Conservation (phyloP, 1,284 basidiomycete genomes). For the Sparassis latifolia region DNA sequence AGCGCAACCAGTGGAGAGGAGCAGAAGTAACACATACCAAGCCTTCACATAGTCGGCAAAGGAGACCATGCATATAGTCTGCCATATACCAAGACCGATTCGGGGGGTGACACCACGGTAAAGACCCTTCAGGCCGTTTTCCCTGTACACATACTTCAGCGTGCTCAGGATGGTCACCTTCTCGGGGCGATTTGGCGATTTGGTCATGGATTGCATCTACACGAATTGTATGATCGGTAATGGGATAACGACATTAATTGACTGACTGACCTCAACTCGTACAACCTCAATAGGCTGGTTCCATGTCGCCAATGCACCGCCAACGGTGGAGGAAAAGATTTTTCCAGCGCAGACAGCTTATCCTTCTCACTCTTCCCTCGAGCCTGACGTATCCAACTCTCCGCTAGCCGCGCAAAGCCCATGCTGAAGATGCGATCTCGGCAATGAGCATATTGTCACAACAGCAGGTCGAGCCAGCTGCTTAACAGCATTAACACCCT, state of each 20-base stretch:
- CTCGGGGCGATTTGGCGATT: slow-evolving; percentile 75
- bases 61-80: slow-evolving; percentile 97
- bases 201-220: slow-evolving; percentile 98
- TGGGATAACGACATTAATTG: background rate
- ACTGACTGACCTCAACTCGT: slow-evolving; percentile 69
- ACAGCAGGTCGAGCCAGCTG: background rate
- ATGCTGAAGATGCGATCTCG: slow-evolving; percentile 48
- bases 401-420: slow-evolving; percentile 94
- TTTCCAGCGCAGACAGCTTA: slow-evolving; percentile 74
- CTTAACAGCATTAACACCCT: slow-evolving; percentile 94
- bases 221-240: slow-evolving; percentile 1
- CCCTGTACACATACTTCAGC: slow-evolving; percentile 87
- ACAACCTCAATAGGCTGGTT: slow-evolving; percentile 99
- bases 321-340: slow-evolving; percentile 86
- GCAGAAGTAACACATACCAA: slow-evolving; percentile 42
- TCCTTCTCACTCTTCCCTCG: slow-evolving; percentile 76
- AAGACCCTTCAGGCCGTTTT: slow-evolving; percentile 94
- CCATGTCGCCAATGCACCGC: slow-evolving; percentile 96
- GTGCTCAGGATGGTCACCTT: slow-evolving; percentile 94
- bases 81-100: slow-evolving; percentile 94
- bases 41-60: slow-evolving; percentile 93
- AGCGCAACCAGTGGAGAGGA: background rate
- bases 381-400: slow-evolving; percentile 71
- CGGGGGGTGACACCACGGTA: slow-evolving; percentile 98
- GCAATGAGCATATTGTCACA: background rate